Conservation (phyloP, 768 basidiomycete genomes). For the Cubamyces lactineus region DNA sequence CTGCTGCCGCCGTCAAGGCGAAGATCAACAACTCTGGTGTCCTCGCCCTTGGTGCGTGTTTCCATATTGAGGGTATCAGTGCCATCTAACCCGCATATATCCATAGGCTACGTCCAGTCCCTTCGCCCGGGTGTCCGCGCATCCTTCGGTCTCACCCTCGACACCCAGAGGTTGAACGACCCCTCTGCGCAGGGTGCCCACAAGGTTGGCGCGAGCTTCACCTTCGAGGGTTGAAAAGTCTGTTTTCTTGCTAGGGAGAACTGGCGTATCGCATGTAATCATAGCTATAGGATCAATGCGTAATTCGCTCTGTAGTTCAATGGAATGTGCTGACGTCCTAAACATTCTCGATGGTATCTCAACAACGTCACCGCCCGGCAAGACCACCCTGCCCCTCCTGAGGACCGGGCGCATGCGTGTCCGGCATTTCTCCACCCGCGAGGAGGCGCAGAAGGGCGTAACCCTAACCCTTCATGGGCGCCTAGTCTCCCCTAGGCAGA, state of each 20-base stretch:
- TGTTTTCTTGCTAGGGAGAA: slow-evolving; percentile 1
- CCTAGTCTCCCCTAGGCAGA: no score
- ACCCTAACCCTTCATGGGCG: no score
- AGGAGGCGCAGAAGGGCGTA: no score
- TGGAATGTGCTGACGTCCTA: slow-evolving; percentile 1
- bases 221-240: slow-evolving; percentile 56
- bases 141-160: slow-evolving; percentile 91
- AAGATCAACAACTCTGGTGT: slow-evolving; percentile 98
- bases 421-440: no score
- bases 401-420: no score
- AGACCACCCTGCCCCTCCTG: no score
- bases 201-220: slow-evolving; percentile 79
- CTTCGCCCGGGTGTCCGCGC: slow-evolving; percentile 94
- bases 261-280: slow-evolving; percentile 19
- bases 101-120: slow-evolving; percentile 83
- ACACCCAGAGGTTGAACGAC: slow-evolving; percentile 91
- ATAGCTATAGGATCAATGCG: slow-evolving; percentile 23
- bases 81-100: background rate
- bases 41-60: slow-evolving; percentile 70
- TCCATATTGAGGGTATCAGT: background rate
- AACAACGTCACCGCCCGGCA: no score
- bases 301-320: slow-evolving; percentile 24
- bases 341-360: no score
- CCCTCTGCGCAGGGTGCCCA: slow-evolving; percentile 61
- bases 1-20: slow-evolving; percentile 92